phyloP scores from a whole-genome alignment of 768 basidiomycete genomes.

The Ramaria sp. region DNA sequence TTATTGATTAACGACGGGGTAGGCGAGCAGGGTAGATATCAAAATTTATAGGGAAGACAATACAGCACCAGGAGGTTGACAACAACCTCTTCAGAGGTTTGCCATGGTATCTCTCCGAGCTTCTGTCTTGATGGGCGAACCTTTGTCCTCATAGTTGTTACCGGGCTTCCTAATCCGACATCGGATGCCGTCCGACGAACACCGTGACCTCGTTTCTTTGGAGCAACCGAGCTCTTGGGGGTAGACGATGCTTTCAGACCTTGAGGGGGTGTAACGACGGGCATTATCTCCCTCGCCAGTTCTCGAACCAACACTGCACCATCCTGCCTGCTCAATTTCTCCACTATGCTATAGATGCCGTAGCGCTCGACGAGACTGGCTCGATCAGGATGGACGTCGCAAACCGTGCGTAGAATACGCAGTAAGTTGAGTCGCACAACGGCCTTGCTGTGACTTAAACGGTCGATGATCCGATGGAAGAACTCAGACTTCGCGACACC shows the following conservation, averaged over 20 bases:
- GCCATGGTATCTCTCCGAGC: slow-evolving; percentile 58
- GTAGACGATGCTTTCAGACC: slow-evolving; percentile 6
- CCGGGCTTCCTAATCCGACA: slow-evolving; percentile 17
- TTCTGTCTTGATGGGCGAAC: slow-evolving; percentile 36
- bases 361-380: slow-evolving; percentile 74
- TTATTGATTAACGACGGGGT: background rate
- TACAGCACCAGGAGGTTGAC: too few species aligned
- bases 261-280: slow-evolving; percentile 54
- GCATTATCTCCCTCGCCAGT: slow-evolving; percentile 77
- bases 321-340: slow-evolving; percentile 72
- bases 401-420: slow-evolving; percentile 72
- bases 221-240: slow-evolving; percentile 36
- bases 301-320: slow-evolving; percentile 87
- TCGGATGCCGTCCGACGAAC: slow-evolving; percentile 61
- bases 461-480: slow-evolving; percentile 80
- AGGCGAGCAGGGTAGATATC: background rate
- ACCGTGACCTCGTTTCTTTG: slow-evolving; percentile 36
- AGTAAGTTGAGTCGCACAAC: slow-evolving; percentile 87
- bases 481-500: slow-evolving; percentile 73
- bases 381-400: slow-evolving; percentile 83
- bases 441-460: slow-evolving; percentile 67
- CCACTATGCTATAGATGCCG: slow-evolving; percentile 72
- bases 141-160: slow-evolving; percentile 22
- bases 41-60: too few species aligned
- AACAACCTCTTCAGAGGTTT: slow-evolving; percentile 13